A percentile compares a stretch with the other conserved stretches of the same genome.
Evolutionary conservation across 1,139 yeast genomes (phyloP).

Genomic region (Saccharomyces pastorianus): DNA sequence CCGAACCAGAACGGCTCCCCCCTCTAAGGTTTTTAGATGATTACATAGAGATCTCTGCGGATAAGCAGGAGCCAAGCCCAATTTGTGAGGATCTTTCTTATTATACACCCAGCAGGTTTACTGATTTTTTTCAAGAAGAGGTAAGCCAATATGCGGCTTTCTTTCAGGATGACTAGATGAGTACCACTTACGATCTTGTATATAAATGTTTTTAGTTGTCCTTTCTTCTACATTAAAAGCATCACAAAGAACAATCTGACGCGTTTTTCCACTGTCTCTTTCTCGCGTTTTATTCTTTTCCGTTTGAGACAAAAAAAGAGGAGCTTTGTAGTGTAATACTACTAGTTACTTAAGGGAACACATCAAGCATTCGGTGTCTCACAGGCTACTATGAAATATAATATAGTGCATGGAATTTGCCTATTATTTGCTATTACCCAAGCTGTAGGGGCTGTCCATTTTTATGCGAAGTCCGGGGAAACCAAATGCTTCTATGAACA

Average conservation of each 20-base stretch:
- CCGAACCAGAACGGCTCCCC: not conserved
- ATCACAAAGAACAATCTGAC: not conserved
- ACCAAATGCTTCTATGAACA: conserved; percentile 48
- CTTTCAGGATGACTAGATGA: not conserved
- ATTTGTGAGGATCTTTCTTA: not conserved
- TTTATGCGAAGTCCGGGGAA: conserved; percentile 30
- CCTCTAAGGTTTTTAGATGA: not conserved
- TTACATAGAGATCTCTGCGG: not conserved
- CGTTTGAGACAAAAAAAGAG: not conserved
- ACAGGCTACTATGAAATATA: not conserved
- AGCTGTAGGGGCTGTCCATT: conserved; percentile 21
- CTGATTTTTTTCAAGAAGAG: not conserved
- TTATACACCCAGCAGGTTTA: not conserved
- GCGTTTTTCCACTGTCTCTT: not conserved
- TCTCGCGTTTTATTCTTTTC: not conserved
- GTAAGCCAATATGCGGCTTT: not conserved
- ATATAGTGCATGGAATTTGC: not conserved
- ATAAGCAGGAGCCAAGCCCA: not conserved
- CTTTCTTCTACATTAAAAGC: not conserved
- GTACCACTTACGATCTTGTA: not conserved
- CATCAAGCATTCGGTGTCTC: not conserved
- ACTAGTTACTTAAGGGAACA: not conserved
- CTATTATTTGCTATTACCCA: not conserved
- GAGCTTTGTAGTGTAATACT: not conserved
- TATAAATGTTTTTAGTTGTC: not conserved